These are phyloP conservation scores for Curvularia sp. DNA, from an alignment of 2,329 filamentous ascomycete genomes.

Conservation along the genomic window DNA sequence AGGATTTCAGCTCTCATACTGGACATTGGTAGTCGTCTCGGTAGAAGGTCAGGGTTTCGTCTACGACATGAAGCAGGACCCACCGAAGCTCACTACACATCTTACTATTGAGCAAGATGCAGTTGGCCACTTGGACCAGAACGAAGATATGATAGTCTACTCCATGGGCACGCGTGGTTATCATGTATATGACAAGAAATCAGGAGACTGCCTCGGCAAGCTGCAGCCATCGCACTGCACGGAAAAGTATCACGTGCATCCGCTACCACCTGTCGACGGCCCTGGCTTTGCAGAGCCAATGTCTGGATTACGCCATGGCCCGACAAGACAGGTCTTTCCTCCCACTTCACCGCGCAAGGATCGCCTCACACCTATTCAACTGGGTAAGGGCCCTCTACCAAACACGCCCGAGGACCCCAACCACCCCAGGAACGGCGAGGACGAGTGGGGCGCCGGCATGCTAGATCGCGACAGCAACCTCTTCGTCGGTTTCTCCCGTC, in stretches of 20 bases:
- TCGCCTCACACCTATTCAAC: conserved; percentile 6
- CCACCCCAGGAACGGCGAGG: conserved; percentile 1
- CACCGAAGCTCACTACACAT: conserved; percentile 11
- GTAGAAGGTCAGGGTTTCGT: conserved; percentile 16
- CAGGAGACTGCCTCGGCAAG: conserved; percentile 6
- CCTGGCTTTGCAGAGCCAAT: not conserved
- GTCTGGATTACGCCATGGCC: conserved; percentile 1
- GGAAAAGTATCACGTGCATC: conserved; percentile 8
- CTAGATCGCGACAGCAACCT: conserved; percentile 14
- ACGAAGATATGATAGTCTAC: conserved; percentile 13
- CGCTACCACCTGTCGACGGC: not conserved
- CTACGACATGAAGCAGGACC: conserved; percentile 15
- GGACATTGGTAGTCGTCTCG: conserved; percentile 12
- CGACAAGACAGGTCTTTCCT: conserved; percentile 5
- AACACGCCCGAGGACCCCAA: conserved; percentile 4
- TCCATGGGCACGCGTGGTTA: conserved; percentile 15
- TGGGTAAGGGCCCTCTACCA: conserved; percentile 7
- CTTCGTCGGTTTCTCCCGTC: conserved; percentile 13
- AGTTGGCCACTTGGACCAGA: conserved; percentile 17
- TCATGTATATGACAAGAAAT: conserved; percentile 15
- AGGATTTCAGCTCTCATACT: conserved; percentile 18
- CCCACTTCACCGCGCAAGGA: conserved; percentile 5
- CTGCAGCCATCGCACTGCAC: conserved; percentile 14
- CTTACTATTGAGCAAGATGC: conserved; percentile 13
- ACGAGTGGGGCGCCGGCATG: conserved; percentile 19